phyloP scores from a whole-genome alignment of 2,329 filamentous ascomycete species.

The Ampelomyces quisqualis region DNA sequence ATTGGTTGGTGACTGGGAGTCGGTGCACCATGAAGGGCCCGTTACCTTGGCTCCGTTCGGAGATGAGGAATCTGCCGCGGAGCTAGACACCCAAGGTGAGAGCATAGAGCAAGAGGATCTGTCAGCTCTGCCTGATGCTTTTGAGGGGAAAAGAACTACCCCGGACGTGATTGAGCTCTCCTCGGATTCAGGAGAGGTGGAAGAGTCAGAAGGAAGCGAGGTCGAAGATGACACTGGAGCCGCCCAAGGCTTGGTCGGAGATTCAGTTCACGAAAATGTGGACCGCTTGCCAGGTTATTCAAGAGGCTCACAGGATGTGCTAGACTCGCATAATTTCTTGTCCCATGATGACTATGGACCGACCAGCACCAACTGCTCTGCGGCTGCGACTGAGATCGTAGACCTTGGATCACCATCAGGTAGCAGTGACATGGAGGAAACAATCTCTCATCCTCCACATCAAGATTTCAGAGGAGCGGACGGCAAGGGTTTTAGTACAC shows the following conservation, averaged over 20 bases:
- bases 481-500: background rate
- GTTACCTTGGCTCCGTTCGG: background rate
- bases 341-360: background rate
- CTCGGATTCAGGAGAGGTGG: slow-evolving; percentile 8
- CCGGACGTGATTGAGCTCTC: slow-evolving; percentile 17
- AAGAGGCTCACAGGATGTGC: no score
- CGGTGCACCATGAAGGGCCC: background rate
- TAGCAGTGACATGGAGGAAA: slow-evolving; percentile 3
- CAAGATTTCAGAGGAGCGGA: background rate
- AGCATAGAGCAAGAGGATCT: background rate
- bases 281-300: no score
- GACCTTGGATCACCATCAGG: slow-evolving; percentile 26
- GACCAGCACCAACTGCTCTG: slow-evolving; percentile 6
- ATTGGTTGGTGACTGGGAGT: background rate
- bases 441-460: background rate
- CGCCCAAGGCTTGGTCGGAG: background rate
- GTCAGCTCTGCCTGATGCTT: background rate
- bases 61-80: no score
- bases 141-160: background rate
- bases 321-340: background rate
- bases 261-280: background rate
- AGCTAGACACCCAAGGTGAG: no score
- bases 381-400: slow-evolving; percentile 17
- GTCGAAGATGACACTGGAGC: background rate
- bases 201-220: slow-evolving; percentile 5